A percentile compares a stretch with the other conserved stretches of the same genome.
Conservation (phyloP, 2,329 filamentous ascomycete genomes). For the Eurotiales sp. region DNA sequence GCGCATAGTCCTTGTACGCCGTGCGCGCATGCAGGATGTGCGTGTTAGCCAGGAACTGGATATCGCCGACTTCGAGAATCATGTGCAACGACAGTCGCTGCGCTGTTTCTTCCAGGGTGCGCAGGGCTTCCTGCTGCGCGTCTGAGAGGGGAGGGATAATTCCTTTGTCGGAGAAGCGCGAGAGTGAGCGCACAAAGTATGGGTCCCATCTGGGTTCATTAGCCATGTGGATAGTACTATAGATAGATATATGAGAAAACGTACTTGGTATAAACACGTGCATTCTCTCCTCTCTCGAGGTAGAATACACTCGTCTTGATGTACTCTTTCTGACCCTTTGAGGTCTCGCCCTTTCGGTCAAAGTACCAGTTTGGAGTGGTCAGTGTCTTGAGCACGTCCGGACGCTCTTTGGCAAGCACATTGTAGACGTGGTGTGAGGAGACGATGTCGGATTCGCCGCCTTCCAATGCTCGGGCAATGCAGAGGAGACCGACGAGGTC, state of each 20-base stretch:
- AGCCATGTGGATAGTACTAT: too few species aligned
- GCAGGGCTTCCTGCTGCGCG: conserved; percentile 64
- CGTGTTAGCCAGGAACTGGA: conserved; percentile 78
- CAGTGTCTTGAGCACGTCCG: conserved; percentile 72
- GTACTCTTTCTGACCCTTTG: conserved; percentile 69
- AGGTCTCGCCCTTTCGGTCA: conserved; percentile 82
- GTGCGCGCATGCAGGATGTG: conserved; percentile 80
- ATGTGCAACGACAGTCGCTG: conserved; percentile 72
- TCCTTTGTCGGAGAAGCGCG: conserved; percentile 68
- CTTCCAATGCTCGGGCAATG: conserved; percentile 71
- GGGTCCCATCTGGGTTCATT: conserved; percentile 63
- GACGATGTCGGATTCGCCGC: conserved; percentile 80
- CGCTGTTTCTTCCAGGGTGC: conserved; percentile 73
- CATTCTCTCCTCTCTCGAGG: conserved; percentile 64
- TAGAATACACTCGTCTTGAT: conserved; percentile 72
- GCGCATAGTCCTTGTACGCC: conserved; percentile 68
- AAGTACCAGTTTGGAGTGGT: conserved; percentile 85
- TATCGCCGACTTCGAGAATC: conserved; percentile 80
- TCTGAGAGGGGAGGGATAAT: conserved; percentile 68
- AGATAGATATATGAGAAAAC: too few species aligned
- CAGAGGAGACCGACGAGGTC: conserved; percentile 83
- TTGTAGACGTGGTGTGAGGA: conserved; percentile 81
- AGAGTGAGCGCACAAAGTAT: conserved; percentile 76
- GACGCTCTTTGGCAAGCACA: conserved; percentile 66
- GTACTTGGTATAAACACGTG: conserved; percentile 69